These are phyloP conservation scores for Apiospora arundinis DNA, from an alignment of 2,329 filamentous ascomycete species.

Conservation along the genomic window DNA sequence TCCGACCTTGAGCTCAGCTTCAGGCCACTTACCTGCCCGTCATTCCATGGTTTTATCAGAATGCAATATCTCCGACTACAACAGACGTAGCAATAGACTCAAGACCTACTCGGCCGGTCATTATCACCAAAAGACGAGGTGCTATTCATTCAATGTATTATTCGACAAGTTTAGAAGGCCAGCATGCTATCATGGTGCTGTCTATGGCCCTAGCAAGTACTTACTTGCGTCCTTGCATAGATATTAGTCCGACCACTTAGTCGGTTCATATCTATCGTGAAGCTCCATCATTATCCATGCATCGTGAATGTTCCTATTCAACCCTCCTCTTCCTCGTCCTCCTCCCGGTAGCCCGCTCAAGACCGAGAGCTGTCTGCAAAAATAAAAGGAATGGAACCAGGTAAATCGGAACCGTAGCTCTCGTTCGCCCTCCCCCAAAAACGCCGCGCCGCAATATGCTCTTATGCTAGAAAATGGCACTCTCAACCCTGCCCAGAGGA, in stretches of 20 bases:
- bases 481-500: slow-evolving; percentile 6
- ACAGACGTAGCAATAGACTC: background rate
- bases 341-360: background rate
- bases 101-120: no score
- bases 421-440: slow-evolving; percentile 1
- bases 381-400: background rate
- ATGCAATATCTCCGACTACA: background rate
- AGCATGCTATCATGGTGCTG: slow-evolving; percentile 7
- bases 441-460: slow-evolving; percentile 18
- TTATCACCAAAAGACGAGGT: background rate
- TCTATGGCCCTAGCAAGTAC: slow-evolving; percentile 13
- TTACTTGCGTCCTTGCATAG: slow-evolving; percentile 12
- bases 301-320: slow-evolving; percentile 3
- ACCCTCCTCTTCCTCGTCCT: background rate
- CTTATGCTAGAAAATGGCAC: slow-evolving; percentile 18
- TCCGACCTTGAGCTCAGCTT: background rate
- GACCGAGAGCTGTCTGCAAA: background rate
- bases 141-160: slow-evolving; percentile 1
- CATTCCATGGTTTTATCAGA: background rate
- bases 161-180: slow-evolving; percentile 13
- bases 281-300: slow-evolving; percentile 16
- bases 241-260: slow-evolving; percentile 16
- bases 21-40: background rate
- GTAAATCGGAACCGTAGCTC: slow-evolving; percentile 3
- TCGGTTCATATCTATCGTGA: slow-evolving; percentile 3